Evolutionary conservation across 768 basidiomycete genomes (phyloP).

Genomic region (Mycena belliarum): DNA sequence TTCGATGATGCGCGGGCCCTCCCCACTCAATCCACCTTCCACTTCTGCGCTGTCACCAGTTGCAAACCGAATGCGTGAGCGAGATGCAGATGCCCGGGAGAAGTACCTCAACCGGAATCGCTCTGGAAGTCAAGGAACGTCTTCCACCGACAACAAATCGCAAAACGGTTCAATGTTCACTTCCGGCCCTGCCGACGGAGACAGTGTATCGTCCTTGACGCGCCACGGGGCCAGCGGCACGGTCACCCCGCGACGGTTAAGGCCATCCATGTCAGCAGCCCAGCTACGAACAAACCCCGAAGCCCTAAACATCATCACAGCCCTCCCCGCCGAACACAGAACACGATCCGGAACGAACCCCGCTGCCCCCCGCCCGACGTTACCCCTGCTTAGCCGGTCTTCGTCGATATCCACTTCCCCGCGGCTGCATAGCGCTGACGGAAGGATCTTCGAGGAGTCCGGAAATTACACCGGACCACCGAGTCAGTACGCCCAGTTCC

Average conservation of each 20-base stretch:
- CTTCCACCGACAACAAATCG: constrained; percentile 72
- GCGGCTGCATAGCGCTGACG: constrained; percentile 36
- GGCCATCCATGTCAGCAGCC: constrained; percentile 78
- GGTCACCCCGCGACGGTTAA: constrained; percentile 60
- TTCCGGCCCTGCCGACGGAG: constrained; percentile 55
- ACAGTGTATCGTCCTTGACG: constrained; percentile 52
- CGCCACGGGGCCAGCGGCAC: constrained; percentile 51
- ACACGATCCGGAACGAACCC: constrained; percentile 72
- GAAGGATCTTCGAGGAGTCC: constrained; percentile 43
- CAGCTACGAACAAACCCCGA: constrained; percentile 63
- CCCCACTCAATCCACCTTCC: constrained; percentile 37
- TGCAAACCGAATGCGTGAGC: constrained; percentile 77
- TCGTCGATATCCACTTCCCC: constrained; percentile 58
- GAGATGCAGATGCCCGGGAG: constrained; percentile 86
- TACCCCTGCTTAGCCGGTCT: constrained; percentile 50
- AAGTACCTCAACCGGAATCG: constrained; percentile 82
- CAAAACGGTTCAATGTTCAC: constrained; percentile 54
- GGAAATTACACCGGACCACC: constrained; percentile 65
- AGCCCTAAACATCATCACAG: constrained; percentile 30
- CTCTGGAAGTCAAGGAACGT: constrained; percentile 75
- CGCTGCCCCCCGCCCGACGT: constrained; percentile 44
- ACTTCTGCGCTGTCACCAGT: constrained; percentile 70
- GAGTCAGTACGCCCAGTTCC: constrained; percentile 70
- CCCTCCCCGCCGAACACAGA: constrained; percentile 45
- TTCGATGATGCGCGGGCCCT: constrained; percentile 38